Evolutionary conservation across 495 filamentous ascomycete species (phyloP).

Genomic region (Trypethelium eluteriae): DNA sequence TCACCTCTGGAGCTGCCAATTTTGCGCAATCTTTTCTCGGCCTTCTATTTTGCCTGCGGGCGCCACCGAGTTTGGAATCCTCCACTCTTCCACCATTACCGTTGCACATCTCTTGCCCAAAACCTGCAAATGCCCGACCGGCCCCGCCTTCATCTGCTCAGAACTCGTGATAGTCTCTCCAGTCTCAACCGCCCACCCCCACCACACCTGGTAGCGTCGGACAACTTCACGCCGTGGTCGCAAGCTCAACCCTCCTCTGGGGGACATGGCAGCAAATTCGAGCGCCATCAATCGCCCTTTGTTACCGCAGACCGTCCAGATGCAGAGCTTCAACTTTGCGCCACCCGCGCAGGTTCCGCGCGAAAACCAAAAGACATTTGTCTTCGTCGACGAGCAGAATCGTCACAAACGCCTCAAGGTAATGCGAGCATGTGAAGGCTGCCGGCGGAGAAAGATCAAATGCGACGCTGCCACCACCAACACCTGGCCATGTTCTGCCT

Average conservation of each 20-base stretch:
- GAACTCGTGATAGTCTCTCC: neutral
- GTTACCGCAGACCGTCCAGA: constrained; percentile 49
- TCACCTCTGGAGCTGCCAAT: neutral
- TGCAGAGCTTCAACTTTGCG: constrained; percentile 55
- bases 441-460: constrained; percentile 83
- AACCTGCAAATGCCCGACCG: constrained; percentile 6
- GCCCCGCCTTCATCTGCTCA: neutral
- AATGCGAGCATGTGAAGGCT: constrained; percentile 97
- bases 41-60: neutral
- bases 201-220: neutral
- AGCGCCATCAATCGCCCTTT: constrained; percentile 40
- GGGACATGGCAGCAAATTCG: constrained; percentile 51
- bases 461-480: constrained; percentile 98
- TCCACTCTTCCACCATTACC: neutral
- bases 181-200: neutral
- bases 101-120: constrained; percentile 1
- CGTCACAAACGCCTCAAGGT: constrained; percentile 96
- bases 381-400: constrained; percentile 99
- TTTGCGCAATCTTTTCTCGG: neutral
- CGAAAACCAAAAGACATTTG: constrained; percentile 78
- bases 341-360: constrained; percentile 49
- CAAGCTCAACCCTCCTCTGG: neutral
- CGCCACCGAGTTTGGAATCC: neutral
- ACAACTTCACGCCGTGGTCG: neutral
- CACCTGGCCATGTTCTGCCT: constrained; percentile 95